Base-by-base conservation (phyloP, 2,329 filamentous ascomycete genomes). In the Colletotrichum sp. region DNA sequence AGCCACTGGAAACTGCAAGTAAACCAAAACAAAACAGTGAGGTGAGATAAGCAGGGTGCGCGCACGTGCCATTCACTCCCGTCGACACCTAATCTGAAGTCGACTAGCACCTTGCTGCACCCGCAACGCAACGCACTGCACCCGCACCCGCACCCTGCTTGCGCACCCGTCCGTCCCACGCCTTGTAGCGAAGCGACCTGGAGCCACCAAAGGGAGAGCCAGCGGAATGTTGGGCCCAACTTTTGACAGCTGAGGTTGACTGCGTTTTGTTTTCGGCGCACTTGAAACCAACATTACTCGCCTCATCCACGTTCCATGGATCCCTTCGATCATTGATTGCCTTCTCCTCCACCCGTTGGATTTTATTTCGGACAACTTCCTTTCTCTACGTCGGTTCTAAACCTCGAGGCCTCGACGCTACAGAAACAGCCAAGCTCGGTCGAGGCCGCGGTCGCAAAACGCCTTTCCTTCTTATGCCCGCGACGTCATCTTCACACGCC, bases 181-280 rank as follows among this genome's bases (percentile, higher is more conserved):
- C 44, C 39, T 44, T 44, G 39, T 44, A n/a, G 18, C 39, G 39
- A 44, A 69, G 34, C 36, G 52, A 18, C n/a, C 30, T 30, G 36
- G 65, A 26, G 26, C 55, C 26, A 30, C 52, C 62, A 65, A 18
- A 63, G 59, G 26, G 59, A 63, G 13, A 32, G 36, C 67, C 59
- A 71, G 71, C 55, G 75, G 75, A 76, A 76, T 75, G 66, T 71
- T 76, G 71, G 69, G 75, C 71, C 75, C 67, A 75, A 75, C 70
- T 75, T 67, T 67, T 75, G 66, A 71, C 62, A 75, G 75, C 66
- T 75, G 60, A 69, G 44, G 62, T 65, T 55, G 65, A 39, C 71
- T 71, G 72, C 71, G 36, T 57, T 75, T 65, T 69, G 71, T 76
- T 76, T 68, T 57, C 75, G 67, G 60, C 44, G 66, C 71, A 75